Evolutionary conservation across 305 asterid genomes (phyloP).

Genomic region (Solanum hybrid): DNA sequence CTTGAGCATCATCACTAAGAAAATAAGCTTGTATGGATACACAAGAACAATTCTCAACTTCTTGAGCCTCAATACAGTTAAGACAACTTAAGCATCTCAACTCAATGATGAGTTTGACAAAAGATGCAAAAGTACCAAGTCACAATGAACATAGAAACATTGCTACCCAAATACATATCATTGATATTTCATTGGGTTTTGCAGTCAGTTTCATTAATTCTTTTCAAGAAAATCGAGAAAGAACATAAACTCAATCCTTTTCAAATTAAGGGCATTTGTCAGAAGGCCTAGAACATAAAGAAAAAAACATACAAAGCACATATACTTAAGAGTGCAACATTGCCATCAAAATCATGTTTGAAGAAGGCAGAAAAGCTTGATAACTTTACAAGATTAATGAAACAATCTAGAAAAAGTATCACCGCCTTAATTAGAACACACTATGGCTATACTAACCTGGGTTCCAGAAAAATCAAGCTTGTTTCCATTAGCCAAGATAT

Average conservation of each 20-base stretch:
- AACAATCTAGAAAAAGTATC: neutral
- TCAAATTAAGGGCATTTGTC: neutral
- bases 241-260: neutral
- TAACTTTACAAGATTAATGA: neutral
- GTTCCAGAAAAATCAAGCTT: conserved; percentile 43
- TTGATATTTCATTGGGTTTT: neutral
- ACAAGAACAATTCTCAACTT: neutral
- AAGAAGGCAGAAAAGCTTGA: neutral
- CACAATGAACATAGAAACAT: neutral
- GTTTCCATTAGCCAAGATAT: conserved; percentile 43
- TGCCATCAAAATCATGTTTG: neutral
- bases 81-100: neutral
- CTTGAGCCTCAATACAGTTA: neutral
- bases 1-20: neutral
- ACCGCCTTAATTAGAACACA: neutral
- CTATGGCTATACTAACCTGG: conserved; percentile 24
- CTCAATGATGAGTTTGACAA: neutral
- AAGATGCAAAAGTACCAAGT: neutral
- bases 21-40: neutral
- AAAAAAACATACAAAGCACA: neutral
- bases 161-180: neutral
- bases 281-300: neutral
- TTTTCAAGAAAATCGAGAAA: neutral
- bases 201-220: neutral
- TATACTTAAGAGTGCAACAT: neutral